These are phyloP conservation scores for Boletus sensibilis DNA, from an alignment of 768 basidiomycete genomes.

Conservation along the genomic window DNA sequence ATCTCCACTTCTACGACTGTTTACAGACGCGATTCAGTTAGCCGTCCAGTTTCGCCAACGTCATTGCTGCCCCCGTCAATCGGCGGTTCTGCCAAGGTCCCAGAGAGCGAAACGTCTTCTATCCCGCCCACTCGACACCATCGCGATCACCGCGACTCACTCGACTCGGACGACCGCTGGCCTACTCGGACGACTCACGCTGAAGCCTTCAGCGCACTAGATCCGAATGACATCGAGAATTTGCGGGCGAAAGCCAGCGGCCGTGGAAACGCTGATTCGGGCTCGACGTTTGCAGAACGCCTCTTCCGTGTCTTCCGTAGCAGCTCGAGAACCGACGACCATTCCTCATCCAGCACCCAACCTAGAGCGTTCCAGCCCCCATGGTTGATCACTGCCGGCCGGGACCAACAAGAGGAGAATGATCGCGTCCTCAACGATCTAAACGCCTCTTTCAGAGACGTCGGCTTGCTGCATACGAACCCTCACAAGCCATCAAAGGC, in stretches of 20 bases:
- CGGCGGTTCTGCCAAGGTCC: background rate
- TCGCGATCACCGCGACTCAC: constrained; percentile 26
- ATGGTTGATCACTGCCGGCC: constrained; percentile 67
- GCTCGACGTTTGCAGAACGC: constrained; percentile 22
- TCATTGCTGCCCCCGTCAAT: constrained; percentile 13
- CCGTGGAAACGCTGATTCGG: constrained; percentile 21
- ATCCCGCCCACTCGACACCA: constrained; percentile 9
- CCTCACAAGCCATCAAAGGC: constrained; percentile 32
- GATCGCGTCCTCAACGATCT: constrained; percentile 68
- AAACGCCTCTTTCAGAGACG: constrained; percentile 75
- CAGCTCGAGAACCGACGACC: constrained; percentile 22
- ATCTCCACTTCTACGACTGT: constrained; percentile 16
- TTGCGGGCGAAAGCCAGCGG: constrained; percentile 35
- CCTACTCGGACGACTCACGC: constrained; percentile 57
- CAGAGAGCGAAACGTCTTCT: constrained; percentile 12
- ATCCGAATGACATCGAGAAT: constrained; percentile 52
- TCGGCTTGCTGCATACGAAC: constrained; percentile 67
- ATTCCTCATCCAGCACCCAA: constrained; percentile 23
- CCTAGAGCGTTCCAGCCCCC: constrained; percentile 43
- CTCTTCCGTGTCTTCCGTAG: constrained; percentile 23
- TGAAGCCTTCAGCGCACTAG: constrained; percentile 60
- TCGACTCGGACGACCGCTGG: constrained; percentile 26
- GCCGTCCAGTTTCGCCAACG: constrained; percentile 24
- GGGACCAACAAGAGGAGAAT: constrained; percentile 65
- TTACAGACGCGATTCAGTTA: constrained; percentile 3